Evolutionary conservation across 192 early-diverging fungal genomes (phyloP), one percentile per base, ranked within the genome.

Genomic region (Podila verticillata): DNA sequence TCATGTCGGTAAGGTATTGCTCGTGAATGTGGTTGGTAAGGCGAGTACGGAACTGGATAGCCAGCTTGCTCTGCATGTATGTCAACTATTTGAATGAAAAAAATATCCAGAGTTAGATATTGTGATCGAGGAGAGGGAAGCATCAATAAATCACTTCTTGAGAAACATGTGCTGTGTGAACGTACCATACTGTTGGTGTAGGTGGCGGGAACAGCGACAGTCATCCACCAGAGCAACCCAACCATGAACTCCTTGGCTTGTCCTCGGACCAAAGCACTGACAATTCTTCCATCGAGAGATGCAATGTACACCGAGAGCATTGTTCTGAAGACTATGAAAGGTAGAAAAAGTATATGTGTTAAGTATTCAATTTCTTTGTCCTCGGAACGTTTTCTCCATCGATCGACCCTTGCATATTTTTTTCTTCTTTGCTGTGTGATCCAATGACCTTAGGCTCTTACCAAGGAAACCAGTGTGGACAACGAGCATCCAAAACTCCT

Each of bases 131-230:
- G 17, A 6, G 0, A 0, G n/a, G 51, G 24, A 22, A 24, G 51
- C 17, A 7, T 10, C 22, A 24, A 54, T 8, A 1, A 26, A 54
- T 24, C 22, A 54, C 51, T 54, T 26, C 24, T 26, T 24, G 8
- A 66, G 22, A n/a, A 29, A 13, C 15, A 49, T 17, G 9, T 44
- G 12, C 4, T 44, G 39, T 35, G 48, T 44, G 5, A 35, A 49
- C 51, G 82, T 86, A 95, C 90, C 91, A 97, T 93, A 78, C 90
- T 93, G 85, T 99, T 99, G 64, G 97, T 97, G 84, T 96, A 95
- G 54, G 97, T 99, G 13, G 96, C 97, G 7, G 97, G 97, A 31
- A 99, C 87, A 17, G 96, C 96, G 60, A 98, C 91, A 22, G 84
- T 88, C 94, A 97, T 96, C 96, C 96, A 98, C 85, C 91, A 94